Conservation (phyloP, 495 filamentous ascomycete genomes). For the Aspergillus incahuasiensis region DNA sequence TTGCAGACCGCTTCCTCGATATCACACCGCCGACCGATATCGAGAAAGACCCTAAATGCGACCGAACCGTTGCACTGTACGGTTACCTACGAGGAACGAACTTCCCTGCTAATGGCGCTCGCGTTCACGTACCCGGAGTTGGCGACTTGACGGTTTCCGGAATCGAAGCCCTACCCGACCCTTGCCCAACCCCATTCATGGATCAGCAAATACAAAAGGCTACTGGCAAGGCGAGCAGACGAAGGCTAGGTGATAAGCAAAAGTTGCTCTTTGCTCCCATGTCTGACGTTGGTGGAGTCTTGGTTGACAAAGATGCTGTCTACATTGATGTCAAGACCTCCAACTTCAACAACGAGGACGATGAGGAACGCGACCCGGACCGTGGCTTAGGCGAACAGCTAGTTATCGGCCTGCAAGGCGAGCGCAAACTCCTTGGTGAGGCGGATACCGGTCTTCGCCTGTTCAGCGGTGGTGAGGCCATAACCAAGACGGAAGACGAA, state of each 20-base stretch:
- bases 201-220: slow-evolving; percentile 78
- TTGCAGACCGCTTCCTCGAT: slow-evolving; percentile 91
- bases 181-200: slow-evolving; percentile 89
- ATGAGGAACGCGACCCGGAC: slow-evolving; percentile 50
- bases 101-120: slow-evolving; percentile 78
- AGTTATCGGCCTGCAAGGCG: slow-evolving; percentile 82
- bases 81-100: slow-evolving; percentile 96
- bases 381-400: slow-evolving; percentile 89
- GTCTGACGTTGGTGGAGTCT: slow-evolving; percentile 91
- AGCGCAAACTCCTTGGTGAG: slow-evolving; percentile 75
- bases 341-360: slow-evolving; percentile 68
- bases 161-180: slow-evolving; percentile 86
- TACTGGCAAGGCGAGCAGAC: slow-evolving; percentile 70
- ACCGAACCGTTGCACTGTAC: slow-evolving; percentile 84
- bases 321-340: slow-evolving; percentile 71
- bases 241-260: slow-evolving; percentile 86
- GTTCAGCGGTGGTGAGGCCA: slow-evolving; percentile 69
- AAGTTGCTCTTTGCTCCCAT: slow-evolving; percentile 95
- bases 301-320: slow-evolving; percentile 76
- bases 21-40: slow-evolving; percentile 87
- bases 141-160: slow-evolving; percentile 84
- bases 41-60: slow-evolving; percentile 81
- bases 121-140: slow-evolving; percentile 88
- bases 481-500: slow-evolving; percentile 57
- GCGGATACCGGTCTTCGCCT: slow-evolving; percentile 75